Evolutionary conservation across 257 asterid species (phyloP).

Genomic region (Anisodus acutangulus): DNA sequence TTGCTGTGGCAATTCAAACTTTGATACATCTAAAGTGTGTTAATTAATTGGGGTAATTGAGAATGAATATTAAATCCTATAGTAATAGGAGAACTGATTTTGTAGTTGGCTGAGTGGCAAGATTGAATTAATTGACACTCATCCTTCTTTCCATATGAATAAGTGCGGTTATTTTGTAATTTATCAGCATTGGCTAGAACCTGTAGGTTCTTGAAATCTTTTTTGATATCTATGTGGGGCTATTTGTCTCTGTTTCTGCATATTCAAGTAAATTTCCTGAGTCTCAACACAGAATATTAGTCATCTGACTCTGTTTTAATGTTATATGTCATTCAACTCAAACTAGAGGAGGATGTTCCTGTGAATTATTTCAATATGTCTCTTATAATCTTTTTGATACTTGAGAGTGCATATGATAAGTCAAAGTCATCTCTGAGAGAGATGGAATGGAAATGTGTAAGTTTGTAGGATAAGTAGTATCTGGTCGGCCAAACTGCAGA

Average conservation of each 20-base stretch:
- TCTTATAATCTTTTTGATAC: not conserved
- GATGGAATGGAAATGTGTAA: not conserved
- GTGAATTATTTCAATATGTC: slow-evolving; percentile 13
- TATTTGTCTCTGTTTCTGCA: not conserved
- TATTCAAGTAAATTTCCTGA: slow-evolving; percentile 11
- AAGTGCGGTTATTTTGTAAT: not conserved
- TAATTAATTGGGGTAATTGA: not conserved
- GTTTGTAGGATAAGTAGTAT: not conserved
- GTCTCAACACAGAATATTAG: not conserved
- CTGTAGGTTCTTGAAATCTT: not conserved
- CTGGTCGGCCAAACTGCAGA: not conserved
- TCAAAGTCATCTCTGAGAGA: not conserved
- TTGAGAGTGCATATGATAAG: slow-evolving; percentile 18
- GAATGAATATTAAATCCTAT: not conserved
- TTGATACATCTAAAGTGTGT: not conserved
- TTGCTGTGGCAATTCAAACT: not conserved
- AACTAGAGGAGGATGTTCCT: slow-evolving; percentile 18
- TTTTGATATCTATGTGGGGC: slow-evolving; percentile 6
- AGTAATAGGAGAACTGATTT: not conserved
- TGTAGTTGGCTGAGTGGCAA: not conserved
- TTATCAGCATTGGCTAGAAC: slow-evolving; percentile 8
- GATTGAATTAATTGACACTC: not conserved
- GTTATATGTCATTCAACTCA: not conserved
- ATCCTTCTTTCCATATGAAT: not conserved
- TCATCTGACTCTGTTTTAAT: not conserved